Evolutionary conservation across 768 basidiomycete genomes (phyloP), one percentile per base, ranked within the genome.

Genomic region (Trametes cingulata): DNA sequence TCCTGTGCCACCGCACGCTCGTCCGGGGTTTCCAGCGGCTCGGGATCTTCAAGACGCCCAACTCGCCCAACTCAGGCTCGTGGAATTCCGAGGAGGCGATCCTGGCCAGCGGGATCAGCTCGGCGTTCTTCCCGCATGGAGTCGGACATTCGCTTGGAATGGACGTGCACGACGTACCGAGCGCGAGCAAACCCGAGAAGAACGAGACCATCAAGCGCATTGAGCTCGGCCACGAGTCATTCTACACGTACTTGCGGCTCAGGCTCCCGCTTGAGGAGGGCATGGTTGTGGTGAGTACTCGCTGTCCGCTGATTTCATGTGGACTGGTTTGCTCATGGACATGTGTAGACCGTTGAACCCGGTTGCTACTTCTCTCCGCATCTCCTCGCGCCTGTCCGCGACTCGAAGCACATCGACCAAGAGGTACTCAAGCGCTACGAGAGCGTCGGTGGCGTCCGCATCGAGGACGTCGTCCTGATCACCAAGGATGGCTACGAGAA

Each of bases 81-180:
- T 80, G 80, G 82, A 86, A 85, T 67, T 77, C 83, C 3, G 83
- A 84, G 63, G 82, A 85, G 52, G 84, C 83, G 22, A 86, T 98
- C 56, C 77, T 97, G 7, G 81, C 81, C 17, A 87, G 86, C 5
- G 95, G 94, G 0, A 74, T 91, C 42, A 87, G 87, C 62, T 76
- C 86, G 1, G 91, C 93, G 0, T 98, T 98, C 80, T 98, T 92
- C 82, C 95, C 95, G 10, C 95, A 98, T 69, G 96, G 95, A 2
- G 77, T 90, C 39, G 93, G 94, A 0, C 95, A 98, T 71, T 90
- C 90, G 6, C 77, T 98, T 41, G 96, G 96, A 12, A 78, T 97
- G 73, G 96, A 98, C 70, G 95, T 98, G 1, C 96, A 97, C 69
- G 95, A 97, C 67, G 91, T 90, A 1, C 90, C 93, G 0, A 84